phyloP scores from a whole-genome alignment of 768 basidiomycete species.

The Lactarius vividus region DNA sequence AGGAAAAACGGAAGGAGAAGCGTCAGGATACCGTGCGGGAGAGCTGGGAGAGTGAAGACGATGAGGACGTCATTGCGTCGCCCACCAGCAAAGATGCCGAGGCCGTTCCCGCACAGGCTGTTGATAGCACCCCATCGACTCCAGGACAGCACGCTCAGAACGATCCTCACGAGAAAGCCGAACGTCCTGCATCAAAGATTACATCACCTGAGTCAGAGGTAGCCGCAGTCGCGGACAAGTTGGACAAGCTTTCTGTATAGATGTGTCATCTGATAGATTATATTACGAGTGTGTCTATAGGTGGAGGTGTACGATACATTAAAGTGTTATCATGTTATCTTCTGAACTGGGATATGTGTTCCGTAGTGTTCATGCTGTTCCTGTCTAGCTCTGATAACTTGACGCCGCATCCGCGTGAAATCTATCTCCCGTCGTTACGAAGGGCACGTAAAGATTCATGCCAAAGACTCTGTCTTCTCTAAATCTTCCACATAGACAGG shows the following conservation, averaged over 20 bases:
- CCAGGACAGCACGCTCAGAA: slow-evolving; percentile 30
- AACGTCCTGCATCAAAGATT: neutral
- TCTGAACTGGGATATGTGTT: slow-evolving; percentile 3
- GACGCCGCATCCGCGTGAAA: neutral
- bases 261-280: slow-evolving; percentile 17
- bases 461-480: slow-evolving; percentile 16
- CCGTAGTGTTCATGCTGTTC: slow-evolving; percentile 3
- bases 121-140: neutral
- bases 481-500: slow-evolving; percentile 12
- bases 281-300: slow-evolving; percentile 23
- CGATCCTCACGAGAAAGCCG: slow-evolving; percentile 12
- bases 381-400: neutral
- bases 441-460: slow-evolving; percentile 10
- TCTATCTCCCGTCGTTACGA: neutral
- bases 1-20: slow-evolving; percentile 76
- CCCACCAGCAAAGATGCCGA: slow-evolving; percentile 6
- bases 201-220: slow-evolving; percentile 31
- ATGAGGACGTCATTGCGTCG: slow-evolving; percentile 36
- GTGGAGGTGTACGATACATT: slow-evolving; percentile 22
- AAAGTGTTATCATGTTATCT: slow-evolving; percentile 1
- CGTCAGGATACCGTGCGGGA: slow-evolving; percentile 61
- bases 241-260: slow-evolving; percentile 56
- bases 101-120: neutral
- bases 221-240: slow-evolving; percentile 44
- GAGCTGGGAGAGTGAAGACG: slow-evolving; percentile 77